Percentiles rank a stretch among this genome's conserved stretches.
Conservation (phyloP, 768 basidiomycete genomes). For the Phylloporus sp. region DNA sequence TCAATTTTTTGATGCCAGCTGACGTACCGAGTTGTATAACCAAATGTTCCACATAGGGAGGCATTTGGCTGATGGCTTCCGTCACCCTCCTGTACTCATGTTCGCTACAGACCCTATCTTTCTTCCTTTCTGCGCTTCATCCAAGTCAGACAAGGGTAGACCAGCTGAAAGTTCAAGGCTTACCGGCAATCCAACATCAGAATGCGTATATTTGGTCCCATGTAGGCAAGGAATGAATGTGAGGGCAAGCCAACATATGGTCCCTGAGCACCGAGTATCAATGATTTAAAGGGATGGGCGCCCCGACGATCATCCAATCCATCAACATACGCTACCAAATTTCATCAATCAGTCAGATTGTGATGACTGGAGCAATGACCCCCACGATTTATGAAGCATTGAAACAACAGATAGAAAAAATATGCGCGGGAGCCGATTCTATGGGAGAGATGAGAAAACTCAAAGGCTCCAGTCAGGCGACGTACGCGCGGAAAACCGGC, state of each 20-base stretch:
- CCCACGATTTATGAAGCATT: constrained; percentile 82
- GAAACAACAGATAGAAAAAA: constrained; percentile 92
- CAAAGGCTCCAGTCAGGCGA: not conserved
- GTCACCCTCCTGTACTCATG: constrained; percentile 74
- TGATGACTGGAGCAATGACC: constrained; percentile 2
- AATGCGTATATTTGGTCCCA: constrained; percentile 75
- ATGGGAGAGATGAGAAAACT: not conserved
- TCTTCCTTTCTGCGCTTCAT: constrained; percentile 77
- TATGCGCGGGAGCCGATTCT: constrained; percentile 85
- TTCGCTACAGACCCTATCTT: constrained; percentile 74
- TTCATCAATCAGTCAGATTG: not conserved
- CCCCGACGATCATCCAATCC: constrained; percentile 61
- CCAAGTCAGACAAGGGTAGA: constrained; percentile 3
- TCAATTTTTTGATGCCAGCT: not conserved
- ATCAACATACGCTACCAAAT: constrained; percentile 44
- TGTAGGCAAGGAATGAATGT: constrained; percentile 75
- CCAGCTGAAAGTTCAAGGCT: constrained; percentile 14
- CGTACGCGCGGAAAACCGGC: constrained; percentile 67
- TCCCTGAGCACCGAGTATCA: constrained; percentile 73
- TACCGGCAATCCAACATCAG: constrained; percentile 82
- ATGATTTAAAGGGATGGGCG: constrained; percentile 62
- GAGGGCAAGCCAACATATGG: constrained; percentile 77
- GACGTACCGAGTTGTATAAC: constrained; percentile 70
- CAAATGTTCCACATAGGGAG: constrained; percentile 71
- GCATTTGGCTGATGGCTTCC: constrained; percentile 54